Percentiles rank a stretch among this genome's conserved stretches.
Conservation (phyloP, 1,284 basidiomycete genomes). For the Malassezia nana region DNA sequence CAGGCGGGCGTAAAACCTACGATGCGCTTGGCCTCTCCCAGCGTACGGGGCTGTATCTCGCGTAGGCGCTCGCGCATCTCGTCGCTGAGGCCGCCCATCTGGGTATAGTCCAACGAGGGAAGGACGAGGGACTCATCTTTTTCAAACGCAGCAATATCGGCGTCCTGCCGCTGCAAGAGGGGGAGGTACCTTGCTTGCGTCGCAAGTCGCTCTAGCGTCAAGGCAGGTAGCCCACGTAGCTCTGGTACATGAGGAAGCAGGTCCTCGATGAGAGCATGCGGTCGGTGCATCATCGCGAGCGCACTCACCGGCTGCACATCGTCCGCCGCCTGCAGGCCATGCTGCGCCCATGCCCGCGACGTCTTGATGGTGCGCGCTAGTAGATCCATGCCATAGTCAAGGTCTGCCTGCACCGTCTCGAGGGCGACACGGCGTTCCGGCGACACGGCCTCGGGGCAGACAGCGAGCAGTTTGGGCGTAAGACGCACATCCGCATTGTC, state of each 20-base stretch:
- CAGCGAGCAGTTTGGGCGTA: slow-evolving; percentile 54
- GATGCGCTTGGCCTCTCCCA: slow-evolving; percentile 49
- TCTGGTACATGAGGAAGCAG: slow-evolving; percentile 56
- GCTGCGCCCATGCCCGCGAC: slow-evolving; percentile 43
- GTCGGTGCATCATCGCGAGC: slow-evolving; percentile 64
- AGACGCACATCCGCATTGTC: slow-evolving; percentile 78
- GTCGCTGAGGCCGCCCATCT: slow-evolving; percentile 61
- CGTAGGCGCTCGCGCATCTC: slow-evolving; percentile 64
- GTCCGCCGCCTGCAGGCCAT: slow-evolving; percentile 40
- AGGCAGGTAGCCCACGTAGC: slow-evolving; percentile 54
- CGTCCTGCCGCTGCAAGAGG: slow-evolving; percentile 61
- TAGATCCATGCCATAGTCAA: slow-evolving; percentile 54
- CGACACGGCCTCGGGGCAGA: slow-evolving; percentile 57
- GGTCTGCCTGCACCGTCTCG: slow-evolving; percentile 52
- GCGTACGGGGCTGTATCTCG: slow-evolving; percentile 58
- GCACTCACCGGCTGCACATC: slow-evolving; percentile 54
- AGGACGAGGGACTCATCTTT: slow-evolving; percentile 65
- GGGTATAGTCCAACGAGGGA: slow-evolving; percentile 63
- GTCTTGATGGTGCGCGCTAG: slow-evolving; percentile 51
- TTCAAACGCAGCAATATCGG: slow-evolving; percentile 65
- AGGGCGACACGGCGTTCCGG: slow-evolving; percentile 54
- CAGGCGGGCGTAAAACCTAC: slow-evolving; percentile 29
- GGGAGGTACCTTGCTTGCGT: slow-evolving; percentile 54
- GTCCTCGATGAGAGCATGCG: slow-evolving; percentile 53
- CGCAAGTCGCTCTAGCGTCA: slow-evolving; percentile 57